Base-by-base conservation (phyloP, 495 filamentous ascomycete species). In the Penicillium egyptiacum region DNA sequence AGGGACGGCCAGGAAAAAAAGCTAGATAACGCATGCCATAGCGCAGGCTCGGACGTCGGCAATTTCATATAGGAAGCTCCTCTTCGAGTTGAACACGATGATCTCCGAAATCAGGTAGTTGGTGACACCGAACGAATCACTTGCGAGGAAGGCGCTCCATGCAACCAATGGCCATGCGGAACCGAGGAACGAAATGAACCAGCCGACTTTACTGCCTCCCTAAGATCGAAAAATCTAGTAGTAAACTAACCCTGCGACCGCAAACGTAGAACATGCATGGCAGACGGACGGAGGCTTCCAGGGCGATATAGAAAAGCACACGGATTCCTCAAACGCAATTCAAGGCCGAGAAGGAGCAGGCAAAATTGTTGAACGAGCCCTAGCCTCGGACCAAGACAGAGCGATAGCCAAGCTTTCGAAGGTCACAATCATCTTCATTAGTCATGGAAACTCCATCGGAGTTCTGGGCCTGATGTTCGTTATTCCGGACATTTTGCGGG, bases 191-290 rank as follows among this genome's bases (percentile, higher is more conserved):
- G 69, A 70, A 40, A 73, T 39, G 42, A 73, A 70, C 6, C 70
- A 61, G 6, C 67, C 70, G 2, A 70, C 14, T 17, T 59, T 57
- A 37, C 65, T 63, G 51, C 67, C 69, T 20, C 70, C 69, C 67
- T 61, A 70, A 0, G 70, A 73, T 31, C 69, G 59, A 43, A 71
- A 72, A n/a, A 69, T 69, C 67, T 69, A 73, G 60, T 72, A 72
- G 63, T 73, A 73, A 30, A 70, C 72, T 3, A 69, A 73, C 10
- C 70, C 70, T 19, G 70, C 69, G 46, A 67, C 70, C 16, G 25
- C 23, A 35, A 30, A 16, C 5, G n/a, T 8, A 35, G 16, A 19
- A 60, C 58, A 28, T 63, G 65, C 70, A 73, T 63, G 4, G 71
- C 68, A 47, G 68, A 62, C 19, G 68, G 70, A 16, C 71, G 68